phyloP scores from a whole-genome alignment of 306 rosid species.

The Urtica urens region DNA sequence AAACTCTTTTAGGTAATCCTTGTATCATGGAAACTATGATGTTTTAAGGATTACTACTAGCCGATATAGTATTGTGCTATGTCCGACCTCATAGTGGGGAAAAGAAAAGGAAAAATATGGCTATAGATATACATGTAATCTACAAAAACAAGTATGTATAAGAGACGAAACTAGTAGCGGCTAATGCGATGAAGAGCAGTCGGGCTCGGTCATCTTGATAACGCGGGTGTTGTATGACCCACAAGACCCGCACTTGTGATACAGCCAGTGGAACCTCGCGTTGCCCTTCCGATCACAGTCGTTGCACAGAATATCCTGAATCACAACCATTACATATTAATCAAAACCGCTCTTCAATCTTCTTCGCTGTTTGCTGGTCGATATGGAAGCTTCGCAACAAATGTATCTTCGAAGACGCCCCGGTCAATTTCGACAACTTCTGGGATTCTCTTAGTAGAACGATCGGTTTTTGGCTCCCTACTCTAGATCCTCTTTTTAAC shows the following conservation, averaged over 20 bases:
- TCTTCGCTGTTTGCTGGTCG: no score
- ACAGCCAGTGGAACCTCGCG: conserved; percentile 87
- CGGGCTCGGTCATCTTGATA: conserved; percentile 51
- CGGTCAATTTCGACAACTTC: no score
- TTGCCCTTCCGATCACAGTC: conserved; percentile 78
- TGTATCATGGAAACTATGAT: not conserved
- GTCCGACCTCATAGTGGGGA: not conserved
- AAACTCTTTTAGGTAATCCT: not conserved
- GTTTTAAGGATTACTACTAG: not conserved
- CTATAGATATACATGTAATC: conserved; percentile 39
- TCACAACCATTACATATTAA: no score
- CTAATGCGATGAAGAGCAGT: conserved; percentile 34
- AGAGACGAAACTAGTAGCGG: conserved; percentile 7
- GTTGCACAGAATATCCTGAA: conserved; percentile 89
- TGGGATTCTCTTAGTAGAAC: no score
- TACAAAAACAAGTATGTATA: conserved; percentile 34
- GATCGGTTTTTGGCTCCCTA: no score
- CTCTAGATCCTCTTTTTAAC: no score
- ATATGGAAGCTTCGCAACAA: no score
- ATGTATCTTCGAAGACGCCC: no score
- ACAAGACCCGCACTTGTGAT: conserved; percentile 80
- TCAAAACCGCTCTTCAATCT: no score
- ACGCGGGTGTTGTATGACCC: conserved; percentile 93
- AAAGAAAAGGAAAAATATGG: conserved; percentile 30
- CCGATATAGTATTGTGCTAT: not conserved